Percentiles rank a stretch among this genome's conserved stretches.
Conservation (phyloP, 805 yeast species). For the Zygoascus biomembranicola region DNA sequence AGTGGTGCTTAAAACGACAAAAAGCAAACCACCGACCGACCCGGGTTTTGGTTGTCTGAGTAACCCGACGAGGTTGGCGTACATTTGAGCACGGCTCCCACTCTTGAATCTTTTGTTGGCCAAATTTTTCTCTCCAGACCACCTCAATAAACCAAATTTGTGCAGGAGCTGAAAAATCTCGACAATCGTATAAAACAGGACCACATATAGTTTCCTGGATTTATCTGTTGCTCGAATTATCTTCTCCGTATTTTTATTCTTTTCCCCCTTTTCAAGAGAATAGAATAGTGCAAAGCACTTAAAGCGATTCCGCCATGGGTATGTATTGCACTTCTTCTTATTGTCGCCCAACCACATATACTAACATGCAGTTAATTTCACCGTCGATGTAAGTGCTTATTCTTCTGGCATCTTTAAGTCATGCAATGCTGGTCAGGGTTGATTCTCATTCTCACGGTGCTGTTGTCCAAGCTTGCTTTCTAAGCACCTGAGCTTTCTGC, state of each 20-base stretch:
- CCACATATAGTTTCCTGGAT: not conserved
- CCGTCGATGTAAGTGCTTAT: constrained; percentile 19
- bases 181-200: not conserved
- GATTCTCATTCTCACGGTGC: not conserved
- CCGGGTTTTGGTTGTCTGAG: not conserved
- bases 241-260: not conserved
- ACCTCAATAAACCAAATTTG: not conserved
- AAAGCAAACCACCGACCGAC: not conserved
- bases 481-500: too few species aligned
- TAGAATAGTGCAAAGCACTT: constrained; percentile 5
- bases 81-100: not conserved
- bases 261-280: not conserved
- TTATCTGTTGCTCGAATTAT: not conserved
- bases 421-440: not conserved
- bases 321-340: constrained; percentile 10
- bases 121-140: not conserved
- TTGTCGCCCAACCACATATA: not conserved
- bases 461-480: not conserved
- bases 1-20: not conserved
- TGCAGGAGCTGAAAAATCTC: not conserved
- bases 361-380: constrained; percentile 19
- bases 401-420: too few species aligned
- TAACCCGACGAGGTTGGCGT: not conserved
- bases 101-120: not conserved
- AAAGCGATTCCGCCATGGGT: constrained; percentile 25